Base-by-base conservation (phyloP, 2,329 filamentous ascomycete genomes). In the Aureobasidium musti region DNA sequence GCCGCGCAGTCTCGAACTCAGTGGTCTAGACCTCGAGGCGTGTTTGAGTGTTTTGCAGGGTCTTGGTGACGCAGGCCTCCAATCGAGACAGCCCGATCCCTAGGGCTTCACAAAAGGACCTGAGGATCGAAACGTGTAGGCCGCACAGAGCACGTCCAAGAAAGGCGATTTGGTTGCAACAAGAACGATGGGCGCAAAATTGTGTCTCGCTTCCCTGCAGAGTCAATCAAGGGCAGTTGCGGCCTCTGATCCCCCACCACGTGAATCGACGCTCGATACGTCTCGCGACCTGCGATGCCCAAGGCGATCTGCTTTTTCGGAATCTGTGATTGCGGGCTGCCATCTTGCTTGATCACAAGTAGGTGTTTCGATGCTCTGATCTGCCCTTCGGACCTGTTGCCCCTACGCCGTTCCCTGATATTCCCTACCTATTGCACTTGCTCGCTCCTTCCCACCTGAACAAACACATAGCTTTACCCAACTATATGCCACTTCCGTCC, bases 261-360 rank as follows among this genome's bases (percentile, higher is more conserved):
- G 33, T 50, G 59, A 33, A 63, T 52, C 45, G 57, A 35, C 30
- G n/a, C n/a, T 61, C 67, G 67, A 68, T 68, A 60, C 57, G 21
- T 59, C 65, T 52, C 41, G 37, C 30, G 26, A 47, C 33, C 35
- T 47, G 65, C 67, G 67, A 68, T 68, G 60, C 47, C 21, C 65
- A 56, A 47, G 33, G 19, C 65, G 35, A 66, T 60, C 45, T 63
- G 63, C 33, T 61, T 45, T 41, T 63, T 66, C 26, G 43, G 63
- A 57, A 56, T 65, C 59, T 65, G 37, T 41, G 39, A 54, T 65
- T 54, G 37, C 21, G 10, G 4, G 47, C 26, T 39, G 60, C 30
- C 60, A 52, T 65, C 23, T 49, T 65, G 59, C 43, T 49, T 35
- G 56, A 60, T 47, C 56, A 33, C 17, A 60, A 19, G 56, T 45